Conservation (phyloP, 2,329 filamentous ascomycete genomes). For the Fusarium vanettenii region DNA sequence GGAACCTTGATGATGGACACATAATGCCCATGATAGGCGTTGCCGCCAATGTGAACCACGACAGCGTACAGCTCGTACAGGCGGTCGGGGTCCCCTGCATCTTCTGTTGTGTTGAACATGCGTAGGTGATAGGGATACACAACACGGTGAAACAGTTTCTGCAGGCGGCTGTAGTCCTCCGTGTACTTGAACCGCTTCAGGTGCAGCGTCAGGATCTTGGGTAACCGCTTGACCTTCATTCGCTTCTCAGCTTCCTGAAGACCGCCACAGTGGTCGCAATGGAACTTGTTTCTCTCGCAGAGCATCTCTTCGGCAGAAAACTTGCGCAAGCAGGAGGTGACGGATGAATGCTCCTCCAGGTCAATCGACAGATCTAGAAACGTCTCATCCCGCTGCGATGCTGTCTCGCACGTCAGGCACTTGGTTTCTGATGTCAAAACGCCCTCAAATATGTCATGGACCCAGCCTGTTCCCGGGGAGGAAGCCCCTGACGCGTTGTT, state of each 20-base stretch:
- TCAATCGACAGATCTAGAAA: conserved; percentile 97
- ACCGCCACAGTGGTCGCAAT: conserved; percentile 96
- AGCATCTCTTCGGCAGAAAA: conserved; percentile 99
- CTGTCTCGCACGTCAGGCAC: conserved; percentile 95
- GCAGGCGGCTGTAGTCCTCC: conserved; percentile 90
- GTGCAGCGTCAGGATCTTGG: conserved; percentile 90
- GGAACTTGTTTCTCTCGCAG: conserved; percentile 98
- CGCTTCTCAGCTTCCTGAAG: conserved; percentile 98
- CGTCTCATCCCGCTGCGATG: conserved; percentile 93
- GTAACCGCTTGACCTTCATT: conserved; percentile 98
- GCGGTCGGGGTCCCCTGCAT: conserved; percentile 91
- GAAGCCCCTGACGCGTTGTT: conserved; percentile 58
- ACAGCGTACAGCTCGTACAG: conserved; percentile 97
- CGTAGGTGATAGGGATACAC: conserved; percentile 97
- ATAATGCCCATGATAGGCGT: conserved; percentile 97
- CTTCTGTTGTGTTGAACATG: conserved; percentile 97
- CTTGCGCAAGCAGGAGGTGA: conserved; percentile 93
- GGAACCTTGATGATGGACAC: conserved; percentile 98
- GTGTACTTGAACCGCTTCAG: conserved; percentile 99
- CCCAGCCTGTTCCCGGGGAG: conserved; percentile 82
- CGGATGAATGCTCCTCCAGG: conserved; percentile 92
- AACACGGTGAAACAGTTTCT: conserved; percentile 96
- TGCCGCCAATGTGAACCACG: conserved; percentile 95
- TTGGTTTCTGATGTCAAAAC: conserved; percentile 95
- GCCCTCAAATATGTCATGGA: conserved; percentile 97